These are phyloP conservation scores for Grammothele lineata DNA, from an alignment of 768 basidiomycete genomes.

Conservation along the genomic window DNA sequence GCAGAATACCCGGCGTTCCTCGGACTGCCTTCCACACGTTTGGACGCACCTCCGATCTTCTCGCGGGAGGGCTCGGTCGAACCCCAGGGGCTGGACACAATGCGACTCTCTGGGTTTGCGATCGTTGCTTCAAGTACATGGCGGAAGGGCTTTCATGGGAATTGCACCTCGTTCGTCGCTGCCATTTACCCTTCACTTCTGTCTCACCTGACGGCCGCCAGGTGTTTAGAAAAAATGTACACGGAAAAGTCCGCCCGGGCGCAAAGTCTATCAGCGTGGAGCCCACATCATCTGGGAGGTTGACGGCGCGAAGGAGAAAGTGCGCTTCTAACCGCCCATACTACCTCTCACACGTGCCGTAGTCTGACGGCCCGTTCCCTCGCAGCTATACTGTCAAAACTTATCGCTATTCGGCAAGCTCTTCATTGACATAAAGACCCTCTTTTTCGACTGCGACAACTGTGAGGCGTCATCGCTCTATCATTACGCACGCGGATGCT, in stretches of 20 bases:
- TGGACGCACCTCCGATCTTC: conserved; percentile 68
- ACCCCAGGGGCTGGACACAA: conserved; percentile 42
- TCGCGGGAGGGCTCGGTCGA: conserved; percentile 58
- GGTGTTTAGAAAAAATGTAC: conserved; percentile 55
- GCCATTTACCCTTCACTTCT: conserved; percentile 1
- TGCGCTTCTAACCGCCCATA: no score
- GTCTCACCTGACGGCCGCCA: conserved; percentile 8
- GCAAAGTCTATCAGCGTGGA: conserved; percentile 86
- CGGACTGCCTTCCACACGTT: conserved; percentile 55
- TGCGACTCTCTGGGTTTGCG: conserved; percentile 75
- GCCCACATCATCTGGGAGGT: conserved; percentile 94
- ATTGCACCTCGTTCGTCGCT: conserved; percentile 52
- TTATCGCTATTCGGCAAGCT: conserved; percentile 93
- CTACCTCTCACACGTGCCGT: no score
- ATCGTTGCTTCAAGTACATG: conserved; percentile 98
- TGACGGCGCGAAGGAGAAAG: conserved; percentile 84
- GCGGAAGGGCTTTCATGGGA: conserved; percentile 67
- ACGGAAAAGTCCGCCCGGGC: conserved; percentile 73
- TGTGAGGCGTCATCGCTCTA: conserved; percentile 43
- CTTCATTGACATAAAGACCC: conserved; percentile 97
- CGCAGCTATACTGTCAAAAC: conserved; percentile 93
- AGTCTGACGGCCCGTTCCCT: not conserved
- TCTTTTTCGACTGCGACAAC: conserved; percentile 87
- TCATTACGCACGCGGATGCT: no score
- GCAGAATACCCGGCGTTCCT: conserved; percentile 42